A percentile compares a stretch with the other conserved stretches of the same genome.
These are phyloP conservation scores for Penicillium riverlandense DNA, from an alignment of 495 filamentous ascomycete species.

Conservation along the genomic window DNA sequence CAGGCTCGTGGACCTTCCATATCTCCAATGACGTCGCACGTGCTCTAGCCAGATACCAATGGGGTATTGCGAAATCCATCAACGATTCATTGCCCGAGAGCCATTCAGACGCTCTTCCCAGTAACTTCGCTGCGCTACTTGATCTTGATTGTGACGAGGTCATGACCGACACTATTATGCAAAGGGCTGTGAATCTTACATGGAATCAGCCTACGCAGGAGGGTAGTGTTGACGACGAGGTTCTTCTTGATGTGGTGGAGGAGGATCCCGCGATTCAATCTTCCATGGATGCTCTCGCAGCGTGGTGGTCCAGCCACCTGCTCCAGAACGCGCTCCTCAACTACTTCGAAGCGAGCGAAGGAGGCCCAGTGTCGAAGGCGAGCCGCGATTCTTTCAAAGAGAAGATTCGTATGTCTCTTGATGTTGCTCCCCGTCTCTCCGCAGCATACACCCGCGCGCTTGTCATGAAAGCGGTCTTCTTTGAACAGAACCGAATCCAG, in stretches of 20 bases:
- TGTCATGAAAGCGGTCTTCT: constrained; percentile 52
- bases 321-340: constrained; percentile 62
- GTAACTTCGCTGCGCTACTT: constrained; percentile 66
- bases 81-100: constrained; percentile 52
- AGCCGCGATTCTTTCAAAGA: constrained; percentile 41
- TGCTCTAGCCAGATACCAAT: constrained; percentile 64
- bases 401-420: constrained; percentile 60
- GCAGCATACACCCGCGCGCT: constrained; percentile 71
- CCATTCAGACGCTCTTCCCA: constrained; percentile 59
- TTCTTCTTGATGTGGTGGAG: constrained; percentile 75
- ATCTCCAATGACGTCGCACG: constrained; percentile 58
- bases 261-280: constrained; percentile 82
- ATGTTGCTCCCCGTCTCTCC: constrained; percentile 72
- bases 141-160: constrained; percentile 74
- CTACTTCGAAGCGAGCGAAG: constrained; percentile 47
- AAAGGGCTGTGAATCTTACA: constrained; percentile 83
- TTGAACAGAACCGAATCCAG: constrained; percentile 32
- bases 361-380: constrained; percentile 29
- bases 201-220: constrained; percentile 75
- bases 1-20: constrained; percentile 51
- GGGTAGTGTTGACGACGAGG: constrained; percentile 52
- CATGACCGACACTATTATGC: constrained; percentile 66
- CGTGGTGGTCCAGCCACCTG: constrained; percentile 80
- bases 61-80: constrained; percentile 68
- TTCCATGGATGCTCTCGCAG: constrained; percentile 81